Conservation (phyloP, 768 basidiomycete species). For the Tulasnella calospora region DNA sequence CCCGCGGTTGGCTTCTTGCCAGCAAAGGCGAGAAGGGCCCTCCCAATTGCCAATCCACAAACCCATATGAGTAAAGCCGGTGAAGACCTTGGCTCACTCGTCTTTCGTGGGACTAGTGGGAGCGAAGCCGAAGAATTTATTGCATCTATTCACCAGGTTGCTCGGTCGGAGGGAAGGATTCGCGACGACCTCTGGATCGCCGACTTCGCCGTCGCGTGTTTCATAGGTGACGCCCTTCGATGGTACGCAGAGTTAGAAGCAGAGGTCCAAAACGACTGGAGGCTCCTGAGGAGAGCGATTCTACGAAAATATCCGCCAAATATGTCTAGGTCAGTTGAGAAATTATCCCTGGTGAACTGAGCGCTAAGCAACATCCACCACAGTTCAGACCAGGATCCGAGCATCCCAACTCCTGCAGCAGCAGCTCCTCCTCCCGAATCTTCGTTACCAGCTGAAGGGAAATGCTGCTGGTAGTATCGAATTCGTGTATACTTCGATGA, state of each 20-base stretch:
- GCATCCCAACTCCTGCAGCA: not conserved
- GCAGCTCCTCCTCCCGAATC: not conserved
- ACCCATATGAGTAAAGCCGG: not conserved
- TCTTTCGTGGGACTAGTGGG: not conserved
- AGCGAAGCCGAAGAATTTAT: not conserved
- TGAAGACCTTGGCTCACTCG: not conserved
- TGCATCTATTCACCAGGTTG: not conserved
- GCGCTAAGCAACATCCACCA: not conserved
- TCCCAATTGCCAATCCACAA: not conserved
- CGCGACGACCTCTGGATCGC: not conserved
- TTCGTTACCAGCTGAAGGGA: not conserved
- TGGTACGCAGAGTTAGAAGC: not conserved
- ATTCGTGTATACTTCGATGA: not conserved
- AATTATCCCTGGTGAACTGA: not conserved
- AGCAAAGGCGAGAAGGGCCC: not conserved
- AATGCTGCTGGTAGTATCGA: not conserved
- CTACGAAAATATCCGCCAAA: not conserved
- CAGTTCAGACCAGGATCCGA: not conserved
- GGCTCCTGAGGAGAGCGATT: not conserved
- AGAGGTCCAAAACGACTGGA: conserved; percentile 4
- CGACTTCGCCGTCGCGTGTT: not conserved
- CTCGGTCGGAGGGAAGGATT: not conserved
- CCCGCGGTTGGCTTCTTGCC: too few relatives aligned
- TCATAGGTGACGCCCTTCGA: not conserved
- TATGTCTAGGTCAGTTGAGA: not conserved